Evolutionary conservation across 129 eudicot genomes (phyloP), one percentile per base, ranked within the genome.

Genomic region (Centrapalus pauciflorus): DNA sequence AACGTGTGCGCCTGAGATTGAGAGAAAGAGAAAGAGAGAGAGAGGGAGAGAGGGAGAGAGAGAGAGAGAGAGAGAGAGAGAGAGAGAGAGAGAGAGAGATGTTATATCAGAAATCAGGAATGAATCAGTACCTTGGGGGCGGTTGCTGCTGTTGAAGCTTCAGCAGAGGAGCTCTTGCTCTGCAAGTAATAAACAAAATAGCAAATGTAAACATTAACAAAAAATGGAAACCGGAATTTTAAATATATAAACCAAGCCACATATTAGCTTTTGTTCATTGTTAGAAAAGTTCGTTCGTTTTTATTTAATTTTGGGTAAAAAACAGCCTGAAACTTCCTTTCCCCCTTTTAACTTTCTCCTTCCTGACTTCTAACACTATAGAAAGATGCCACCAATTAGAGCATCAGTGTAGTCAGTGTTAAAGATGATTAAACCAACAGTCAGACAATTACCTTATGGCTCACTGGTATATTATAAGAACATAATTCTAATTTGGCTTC

Each of bases 131-230:
- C 90, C 81, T 78, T 72, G 63, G 84, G 75, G 67, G 78, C 78
- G 49, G 74, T 32, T 71, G 89, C 76, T 64, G 91, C 67, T 20
- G 82, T 61, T 71, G 96, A 84, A 57, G 88, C 87, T 72, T 72
- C 94, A 57, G 83, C 82, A 6, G 87, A 13, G 7, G 96, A 46
- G 70, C 78, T 75, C 77, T 89, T 89, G 68, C 30, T 85, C 96
- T 85, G 72, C 62, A 26, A 43, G 16, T 21, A 14, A 23, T 16
- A 46, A 46, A 46, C 14, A 6, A 46, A 46, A 46, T 16, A 14
- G 24, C 52, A 46, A 46, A 46, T 1, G 52, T n/a, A n/a, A n/a
- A n/a, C n/a, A 12, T 41, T 19, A n/a, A 41, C 49, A 41, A 41
- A 41, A 5, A 40, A 40, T 11, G 20, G 49, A 13, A 41, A 41